Conservation (phyloP, 75 land plant genomes). For the Chamaecyparis obtusa region DNA sequence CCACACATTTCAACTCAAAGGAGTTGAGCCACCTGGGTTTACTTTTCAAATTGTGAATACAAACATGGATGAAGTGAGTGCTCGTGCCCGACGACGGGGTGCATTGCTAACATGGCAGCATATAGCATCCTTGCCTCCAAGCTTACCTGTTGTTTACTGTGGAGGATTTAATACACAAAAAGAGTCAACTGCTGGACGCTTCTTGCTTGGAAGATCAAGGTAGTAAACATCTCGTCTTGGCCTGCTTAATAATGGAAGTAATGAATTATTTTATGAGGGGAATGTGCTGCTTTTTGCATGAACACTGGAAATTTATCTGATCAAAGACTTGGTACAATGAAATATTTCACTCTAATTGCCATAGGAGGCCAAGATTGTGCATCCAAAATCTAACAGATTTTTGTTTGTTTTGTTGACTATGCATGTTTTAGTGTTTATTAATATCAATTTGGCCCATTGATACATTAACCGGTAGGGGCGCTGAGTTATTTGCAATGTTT, state of each 20-base stretch:
- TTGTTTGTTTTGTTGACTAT: background rate
- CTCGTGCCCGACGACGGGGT: constrained; percentile 90
- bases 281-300: background rate
- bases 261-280: background rate
- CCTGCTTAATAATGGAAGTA: background rate
- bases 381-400: background rate
- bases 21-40: constrained; percentile 92
- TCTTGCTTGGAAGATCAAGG: constrained; percentile 92
- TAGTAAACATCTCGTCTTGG: constrained; percentile 17
- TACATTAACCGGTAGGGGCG: background rate
- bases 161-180: constrained; percentile 89
- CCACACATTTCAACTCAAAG: constrained; percentile 86
- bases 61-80: constrained; percentile 69
- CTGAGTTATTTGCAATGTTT: background rate
- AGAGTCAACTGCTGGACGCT: constrained; percentile 86
- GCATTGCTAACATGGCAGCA: constrained; percentile 96
- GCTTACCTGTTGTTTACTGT: constrained; percentile 81
- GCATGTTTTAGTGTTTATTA: background rate
- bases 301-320: background rate
- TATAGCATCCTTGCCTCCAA: constrained; percentile 88
- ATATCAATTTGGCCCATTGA: background rate
- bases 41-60: constrained; percentile 90
- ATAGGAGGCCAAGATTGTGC: background rate
- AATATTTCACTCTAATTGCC: background rate
- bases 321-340: background rate